Evolutionary conservation across 1,284 basidiomycete genomes (phyloP), one percentile per base, ranked within the genome.

Genomic region (Rhodotorula glutinis): DNA sequence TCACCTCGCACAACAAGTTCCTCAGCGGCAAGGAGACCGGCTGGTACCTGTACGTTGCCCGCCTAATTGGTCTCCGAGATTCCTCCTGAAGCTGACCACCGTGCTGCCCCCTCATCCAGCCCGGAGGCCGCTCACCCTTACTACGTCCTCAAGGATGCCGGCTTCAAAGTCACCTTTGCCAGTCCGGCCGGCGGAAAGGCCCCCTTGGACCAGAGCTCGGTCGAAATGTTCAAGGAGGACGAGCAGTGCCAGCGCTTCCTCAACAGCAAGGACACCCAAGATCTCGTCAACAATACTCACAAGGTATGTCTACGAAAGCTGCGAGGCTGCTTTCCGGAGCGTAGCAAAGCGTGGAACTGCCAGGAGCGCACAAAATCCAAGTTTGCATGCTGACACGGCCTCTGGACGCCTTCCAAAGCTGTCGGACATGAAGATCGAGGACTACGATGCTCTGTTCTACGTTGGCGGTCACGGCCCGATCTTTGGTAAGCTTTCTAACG

Each of bases 61-160:
- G 21, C 29, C 33, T 7, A 11, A 38, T 7, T 11, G 33, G 5
- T 38, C 33, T 38, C 33, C 11, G 33, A 38, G 11, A 11, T 38
- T 38, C 33, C 33, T 11, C 11, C 33, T 13, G 25, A 27, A 16
- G 49, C 49, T 51, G 49, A 51, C 49, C n/a, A 13, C 49, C 16
- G 25, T 2, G n/a, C 13, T 2, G 9, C 14, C 23, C 47, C 13
- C n/a, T 80, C 87, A 33, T 10, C 9, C 25, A 60, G 59, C 23
- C 85, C 87, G 21, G 87, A 90, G 77, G 88, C 87, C 17, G 89
- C 89, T 2, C 89, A 92, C 77, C 89, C 90, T 0, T 91, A 89
- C 81, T 88, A 88, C 75, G 78, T 84, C 63, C 82, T 92, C 58
- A 78, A 27, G 27, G n/a, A 82, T 17, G 81, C 85, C 3, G 82